These are phyloP conservation scores for Drechslerella coelobrocha DNA, from an alignment of 2,329 filamentous ascomycete species.

Conservation along the genomic window DNA sequence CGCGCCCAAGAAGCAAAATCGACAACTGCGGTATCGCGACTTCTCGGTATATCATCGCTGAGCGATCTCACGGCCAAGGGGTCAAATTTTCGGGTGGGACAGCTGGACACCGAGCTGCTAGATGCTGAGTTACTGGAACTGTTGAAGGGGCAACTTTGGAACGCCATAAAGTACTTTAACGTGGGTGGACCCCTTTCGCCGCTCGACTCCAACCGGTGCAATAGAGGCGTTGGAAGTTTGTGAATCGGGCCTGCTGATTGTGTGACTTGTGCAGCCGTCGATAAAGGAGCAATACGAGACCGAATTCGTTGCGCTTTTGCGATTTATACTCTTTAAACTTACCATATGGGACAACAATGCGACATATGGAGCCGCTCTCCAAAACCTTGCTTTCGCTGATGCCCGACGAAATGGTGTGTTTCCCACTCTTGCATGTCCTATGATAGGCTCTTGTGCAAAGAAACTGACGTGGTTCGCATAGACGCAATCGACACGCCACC, in stretches of 20 bases:
- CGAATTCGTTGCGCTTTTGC: slow-evolving; percentile 79
- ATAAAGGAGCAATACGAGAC: slow-evolving; percentile 54
- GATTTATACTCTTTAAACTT: slow-evolving; percentile 87
- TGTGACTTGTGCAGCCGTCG: slow-evolving; percentile 26
- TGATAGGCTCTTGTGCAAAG: background rate
- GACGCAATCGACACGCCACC: slow-evolving; percentile 72
- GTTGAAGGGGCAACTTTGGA: slow-evolving; percentile 82
- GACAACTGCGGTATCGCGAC: slow-evolving; percentile 32
- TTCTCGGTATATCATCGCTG: slow-evolving; percentile 40
- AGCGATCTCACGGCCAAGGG: slow-evolving; percentile 64
- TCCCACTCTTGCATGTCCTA: background rate
- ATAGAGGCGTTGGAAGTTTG: slow-evolving; percentile 10
- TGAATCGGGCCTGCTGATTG: slow-evolving; percentile 9
- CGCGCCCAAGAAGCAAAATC: slow-evolving; percentile 51
- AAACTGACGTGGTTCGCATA: slow-evolving; percentile 52
- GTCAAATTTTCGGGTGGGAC: slow-evolving; percentile 82
- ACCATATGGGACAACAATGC: slow-evolving; percentile 96
- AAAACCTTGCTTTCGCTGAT: slow-evolving; percentile 89
- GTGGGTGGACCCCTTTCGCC: slow-evolving; percentile 59
- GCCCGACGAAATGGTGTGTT: slow-evolving; percentile 65
- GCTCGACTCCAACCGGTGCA: background rate
- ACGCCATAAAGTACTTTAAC: slow-evolving; percentile 85
- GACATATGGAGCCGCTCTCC: slow-evolving; percentile 89
- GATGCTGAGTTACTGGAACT: slow-evolving; percentile 91
- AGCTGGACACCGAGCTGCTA: slow-evolving; percentile 92